These are phyloP conservation scores for Aspergillus eucalypticola DNA, from an alignment of 2,329 filamentous ascomycete species.

Conservation along the genomic window DNA sequence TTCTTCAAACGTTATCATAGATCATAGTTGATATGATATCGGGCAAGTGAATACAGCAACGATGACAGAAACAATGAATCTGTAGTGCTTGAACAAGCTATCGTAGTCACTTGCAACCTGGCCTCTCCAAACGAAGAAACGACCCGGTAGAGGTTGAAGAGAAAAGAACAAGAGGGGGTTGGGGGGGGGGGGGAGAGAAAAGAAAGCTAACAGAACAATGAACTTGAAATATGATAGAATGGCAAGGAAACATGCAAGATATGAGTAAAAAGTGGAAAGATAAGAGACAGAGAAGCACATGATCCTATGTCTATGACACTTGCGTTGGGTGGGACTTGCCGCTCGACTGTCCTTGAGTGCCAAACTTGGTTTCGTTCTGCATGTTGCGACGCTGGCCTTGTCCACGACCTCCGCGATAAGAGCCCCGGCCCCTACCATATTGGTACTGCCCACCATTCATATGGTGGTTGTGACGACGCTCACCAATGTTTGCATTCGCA, in stretches of 20 bases:
- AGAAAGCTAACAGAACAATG: constrained; percentile 5
- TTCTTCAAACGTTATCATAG: not conserved
- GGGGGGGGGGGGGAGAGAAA: constrained; percentile 8
- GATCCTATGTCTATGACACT: constrained; percentile 27
- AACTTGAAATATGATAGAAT: constrained; percentile 5
- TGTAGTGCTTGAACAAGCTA: not conserved
- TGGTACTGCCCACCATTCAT: constrained; percentile 40
- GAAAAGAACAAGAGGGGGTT: constrained; percentile 6
- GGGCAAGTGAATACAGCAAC: not conserved
- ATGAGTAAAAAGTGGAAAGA: not conserved
- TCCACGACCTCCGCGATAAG: constrained; percentile 47
- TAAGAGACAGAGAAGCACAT: not conserved
- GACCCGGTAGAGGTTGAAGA: not conserved
- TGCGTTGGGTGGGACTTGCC: constrained; percentile 34
- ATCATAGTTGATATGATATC: not conserved
- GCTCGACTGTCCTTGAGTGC: constrained; percentile 29
- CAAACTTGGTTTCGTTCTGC: constrained; percentile 33
- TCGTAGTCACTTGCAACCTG: not conserved
- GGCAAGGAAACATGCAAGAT: not conserved
- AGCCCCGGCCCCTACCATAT: constrained; percentile 41
- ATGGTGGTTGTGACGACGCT: constrained; percentile 41
- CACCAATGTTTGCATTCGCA: constrained; percentile 28
- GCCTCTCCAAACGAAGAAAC: not conserved
- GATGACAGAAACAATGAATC: not conserved
- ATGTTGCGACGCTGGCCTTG: constrained; percentile 45